Percentiles rank a stretch among this genome's conserved stretches.
Conservation (phyloP, 2,329 filamentous ascomycete genomes). For the Didymellaceae sp. region DNA sequence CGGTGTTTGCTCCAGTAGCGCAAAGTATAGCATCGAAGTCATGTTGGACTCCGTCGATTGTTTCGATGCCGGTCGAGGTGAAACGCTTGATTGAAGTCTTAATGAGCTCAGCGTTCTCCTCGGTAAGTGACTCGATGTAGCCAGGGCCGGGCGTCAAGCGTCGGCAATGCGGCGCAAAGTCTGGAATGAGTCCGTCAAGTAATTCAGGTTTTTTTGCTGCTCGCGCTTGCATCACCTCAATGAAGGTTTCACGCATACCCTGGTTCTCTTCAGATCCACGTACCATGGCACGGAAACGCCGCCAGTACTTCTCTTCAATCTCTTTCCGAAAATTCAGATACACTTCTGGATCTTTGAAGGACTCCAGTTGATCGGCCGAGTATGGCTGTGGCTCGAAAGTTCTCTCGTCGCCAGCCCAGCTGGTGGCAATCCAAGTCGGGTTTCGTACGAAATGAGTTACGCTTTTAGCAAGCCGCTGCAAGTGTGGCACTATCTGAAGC, state of each 20-base stretch:
- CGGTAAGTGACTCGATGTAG: constrained; percentile 51
- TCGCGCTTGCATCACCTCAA: constrained; percentile 48
- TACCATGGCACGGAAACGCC: constrained; percentile 51
- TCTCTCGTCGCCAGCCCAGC: constrained; percentile 56
- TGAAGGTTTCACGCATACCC: constrained; percentile 39
- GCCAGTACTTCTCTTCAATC: constrained; percentile 65
- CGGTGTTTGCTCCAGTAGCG: constrained; percentile 68
- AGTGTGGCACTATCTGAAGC: constrained; percentile 67
- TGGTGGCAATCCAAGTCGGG: constrained; percentile 65
- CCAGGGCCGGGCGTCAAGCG: constrained; percentile 46
- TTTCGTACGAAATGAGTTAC: constrained; percentile 61
- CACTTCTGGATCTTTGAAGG: constrained; percentile 65
- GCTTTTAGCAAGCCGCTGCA: constrained; percentile 60
- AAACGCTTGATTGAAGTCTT: constrained; percentile 50
- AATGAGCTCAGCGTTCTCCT: constrained; percentile 51
- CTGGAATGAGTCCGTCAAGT: constrained; percentile 52
- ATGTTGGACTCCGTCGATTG: constrained; percentile 46
- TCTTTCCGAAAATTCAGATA: constrained; percentile 61
- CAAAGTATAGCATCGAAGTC: constrained; percentile 61
- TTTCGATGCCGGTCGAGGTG: constrained; percentile 48
- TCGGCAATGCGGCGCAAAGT: constrained; percentile 43
- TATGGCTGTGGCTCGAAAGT: constrained; percentile 54
- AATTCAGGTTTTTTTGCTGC: constrained; percentile 50
- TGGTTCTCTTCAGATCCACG: constrained; percentile 47
- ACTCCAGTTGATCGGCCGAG: constrained; percentile 59